These are phyloP conservation scores for Neurospora sp. DNA, from an alignment of 495 filamentous ascomycete genomes.

Conservation along the genomic window DNA sequence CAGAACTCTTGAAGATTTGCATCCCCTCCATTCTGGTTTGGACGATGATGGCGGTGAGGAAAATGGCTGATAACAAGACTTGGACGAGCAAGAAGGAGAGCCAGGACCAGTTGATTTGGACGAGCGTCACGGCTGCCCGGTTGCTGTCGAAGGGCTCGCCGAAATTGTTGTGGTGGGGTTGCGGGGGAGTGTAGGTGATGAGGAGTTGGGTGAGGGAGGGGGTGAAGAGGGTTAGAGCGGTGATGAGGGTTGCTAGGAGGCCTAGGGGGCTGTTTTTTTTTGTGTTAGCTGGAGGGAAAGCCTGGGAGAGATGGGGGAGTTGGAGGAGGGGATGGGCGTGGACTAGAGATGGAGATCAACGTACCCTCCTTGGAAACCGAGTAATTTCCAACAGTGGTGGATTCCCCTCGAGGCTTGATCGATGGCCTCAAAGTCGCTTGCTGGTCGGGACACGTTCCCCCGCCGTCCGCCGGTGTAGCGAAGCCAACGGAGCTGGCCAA, in stretches of 20 bases:
- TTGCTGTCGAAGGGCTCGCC: background rate
- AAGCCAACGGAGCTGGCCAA: conserved; percentile 34
- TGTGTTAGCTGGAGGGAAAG: too few species aligned
- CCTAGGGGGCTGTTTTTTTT: background rate
- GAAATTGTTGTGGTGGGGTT: conserved; percentile 1
- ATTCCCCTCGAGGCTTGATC: conserved; percentile 31
- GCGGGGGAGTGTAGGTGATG: background rate
- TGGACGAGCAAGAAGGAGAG: background rate
- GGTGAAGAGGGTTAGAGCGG: background rate
- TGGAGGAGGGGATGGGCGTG: too few species aligned
- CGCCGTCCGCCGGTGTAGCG: conserved; percentile 22
- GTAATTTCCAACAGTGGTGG: conserved; percentile 3
- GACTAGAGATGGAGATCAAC: background rate
- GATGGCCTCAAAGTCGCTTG: conserved; percentile 30
- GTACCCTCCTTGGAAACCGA: conserved; percentile 5
- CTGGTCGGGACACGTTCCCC: conserved; percentile 6
- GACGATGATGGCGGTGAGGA: conserved; percentile 2
- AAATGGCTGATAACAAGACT: background rate
- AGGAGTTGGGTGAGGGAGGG: background rate
- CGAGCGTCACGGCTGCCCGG: background rate
- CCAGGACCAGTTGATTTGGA: conserved; percentile 5
- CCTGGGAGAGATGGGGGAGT: too few species aligned
- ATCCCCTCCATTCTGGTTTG: background rate
- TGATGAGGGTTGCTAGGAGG: background rate
- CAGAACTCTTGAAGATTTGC: conserved; percentile 2